Evolutionary conservation across 176 grass and related monocot genomes (phyloP).

Genomic region (Juncus inflexus): DNA sequence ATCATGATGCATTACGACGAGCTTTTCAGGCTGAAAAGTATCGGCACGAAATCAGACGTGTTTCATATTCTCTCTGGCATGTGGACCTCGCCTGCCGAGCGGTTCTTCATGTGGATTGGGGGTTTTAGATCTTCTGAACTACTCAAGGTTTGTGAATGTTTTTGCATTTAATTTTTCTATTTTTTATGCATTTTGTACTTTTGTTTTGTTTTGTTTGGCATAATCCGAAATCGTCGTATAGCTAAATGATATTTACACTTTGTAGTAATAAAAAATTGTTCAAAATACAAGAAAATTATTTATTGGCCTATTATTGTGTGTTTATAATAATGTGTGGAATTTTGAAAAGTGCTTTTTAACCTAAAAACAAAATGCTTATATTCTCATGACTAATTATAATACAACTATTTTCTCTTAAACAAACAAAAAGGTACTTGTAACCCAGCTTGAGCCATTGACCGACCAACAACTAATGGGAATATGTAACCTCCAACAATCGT

Average conservation of each 20-base stretch:
- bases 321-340: too few relatives aligned
- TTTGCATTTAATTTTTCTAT: not conserved
- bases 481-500: constrained; percentile 78
- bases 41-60: constrained; percentile 56
- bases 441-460: constrained; percentile 59
- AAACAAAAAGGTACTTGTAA: constrained; percentile 43
- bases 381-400: too few relatives aligned
- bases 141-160: constrained; percentile 35
- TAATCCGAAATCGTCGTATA: too few relatives aligned
- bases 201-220: too few relatives aligned
- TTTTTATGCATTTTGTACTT: not conserved
- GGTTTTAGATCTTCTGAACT: constrained; percentile 85
- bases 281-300: too few relatives aligned
- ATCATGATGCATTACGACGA: constrained; percentile 71
- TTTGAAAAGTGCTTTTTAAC: too few relatives aligned
- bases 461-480: constrained; percentile 86
- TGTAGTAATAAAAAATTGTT: too few relatives aligned
- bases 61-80: constrained; percentile 92
- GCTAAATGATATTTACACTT: too few relatives aligned
- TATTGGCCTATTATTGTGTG: too few relatives aligned
- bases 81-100: constrained; percentile 84
- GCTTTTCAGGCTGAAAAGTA: constrained; percentile 60
- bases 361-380: too few relatives aligned
- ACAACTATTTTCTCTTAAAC: not conserved
- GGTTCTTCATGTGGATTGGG: constrained; percentile 97